Evolutionary conservation across 2,329 filamentous ascomycete genomes (phyloP), one percentile per base, ranked within the genome.

Genomic region (Gremmenia infestans): DNA sequence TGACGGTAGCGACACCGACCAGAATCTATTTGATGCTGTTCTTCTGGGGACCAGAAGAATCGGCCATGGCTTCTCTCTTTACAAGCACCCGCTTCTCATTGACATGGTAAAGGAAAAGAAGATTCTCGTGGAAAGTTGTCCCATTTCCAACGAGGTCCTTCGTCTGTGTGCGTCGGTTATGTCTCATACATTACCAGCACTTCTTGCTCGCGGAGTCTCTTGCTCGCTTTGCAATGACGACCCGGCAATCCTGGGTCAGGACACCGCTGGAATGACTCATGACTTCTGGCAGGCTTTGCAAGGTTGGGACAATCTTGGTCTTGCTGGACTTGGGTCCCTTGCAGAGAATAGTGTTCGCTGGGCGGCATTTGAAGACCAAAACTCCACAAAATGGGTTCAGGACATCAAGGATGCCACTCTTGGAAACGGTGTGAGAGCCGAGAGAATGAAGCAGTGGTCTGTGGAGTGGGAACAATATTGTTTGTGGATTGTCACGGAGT

Each of bases 231-330:
- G 87, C 74, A 96, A 96, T 68, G 93, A 97, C 69, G 91, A 96
- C 68, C 92, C 91, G 1, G 89, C 88, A 1, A 90, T 97, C 67
- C 78, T 96, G 5, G 92, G 92, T 8, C 89, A 96, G 66, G 89
- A 89, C 55, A 83, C 81, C 6, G 87, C 85, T 25, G 91, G 90
- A 39, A 86, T 94, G 80, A 93, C 88, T 1, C 89, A 96, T 72
- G 91, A 97, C 73, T 96, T 96, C 72, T 97, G 91, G 90, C 91
- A 96, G 72, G 88, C 89, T 1, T 75, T 97, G 19, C 91, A 96
- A 72, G 92, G 89, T 0, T 94, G 92, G 83, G 87, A 96, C 57
- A 96, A 95, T 67, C 81, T 97, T 14, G 94, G 92, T 0, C 78
- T 97, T 2, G 91, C 89, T 11, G 93, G 92, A 0, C 74, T 97